Evolutionary conservation across 345 rosid genomes (phyloP).

Genomic region (Sonneratia caseolaris): DNA sequence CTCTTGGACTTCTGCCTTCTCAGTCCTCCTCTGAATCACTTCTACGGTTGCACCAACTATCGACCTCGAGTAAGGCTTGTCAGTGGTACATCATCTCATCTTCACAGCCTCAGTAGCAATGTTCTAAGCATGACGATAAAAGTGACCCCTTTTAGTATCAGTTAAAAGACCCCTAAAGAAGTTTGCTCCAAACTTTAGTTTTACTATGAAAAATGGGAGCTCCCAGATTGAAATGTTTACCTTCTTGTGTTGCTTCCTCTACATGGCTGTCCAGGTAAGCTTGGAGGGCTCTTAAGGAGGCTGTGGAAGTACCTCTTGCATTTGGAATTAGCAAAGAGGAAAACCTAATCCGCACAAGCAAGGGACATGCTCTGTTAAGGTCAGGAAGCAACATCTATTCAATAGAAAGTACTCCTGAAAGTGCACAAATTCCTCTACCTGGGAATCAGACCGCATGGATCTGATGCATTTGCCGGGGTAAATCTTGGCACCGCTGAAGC

Average conservation of each 20-base stretch:
- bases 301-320: constrained; percentile 94
- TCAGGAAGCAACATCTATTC: neutral
- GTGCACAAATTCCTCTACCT: constrained; percentile 22
- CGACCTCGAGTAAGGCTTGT: constrained; percentile 16
- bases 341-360: constrained; percentile 36
- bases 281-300: constrained; percentile 70
- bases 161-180: neutral
- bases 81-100: constrained; percentile 11
- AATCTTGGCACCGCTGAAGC: constrained; percentile 64
- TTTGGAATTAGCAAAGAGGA: constrained; percentile 78
- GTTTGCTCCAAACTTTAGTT: too few relatives aligned
- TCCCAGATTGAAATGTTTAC: constrained; percentile 11
- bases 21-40: constrained; percentile 18
- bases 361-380: neutral
- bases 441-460: constrained; percentile 64
- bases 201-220: neutral
- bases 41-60: constrained; percentile 22
- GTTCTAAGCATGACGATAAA: neutral
- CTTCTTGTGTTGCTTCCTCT: constrained; percentile 67
- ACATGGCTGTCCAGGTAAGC: constrained; percentile 82
- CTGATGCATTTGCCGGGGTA: constrained; percentile 68
- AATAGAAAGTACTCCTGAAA: neutral
- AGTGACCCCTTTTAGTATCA: neutral
- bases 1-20: constrained; percentile 19
- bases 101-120: constrained; percentile 13